These are phyloP conservation scores for Suhomyces coccinellae DNA, from an alignment of 1,139 yeast genomes.

Conservation along the genomic window DNA sequence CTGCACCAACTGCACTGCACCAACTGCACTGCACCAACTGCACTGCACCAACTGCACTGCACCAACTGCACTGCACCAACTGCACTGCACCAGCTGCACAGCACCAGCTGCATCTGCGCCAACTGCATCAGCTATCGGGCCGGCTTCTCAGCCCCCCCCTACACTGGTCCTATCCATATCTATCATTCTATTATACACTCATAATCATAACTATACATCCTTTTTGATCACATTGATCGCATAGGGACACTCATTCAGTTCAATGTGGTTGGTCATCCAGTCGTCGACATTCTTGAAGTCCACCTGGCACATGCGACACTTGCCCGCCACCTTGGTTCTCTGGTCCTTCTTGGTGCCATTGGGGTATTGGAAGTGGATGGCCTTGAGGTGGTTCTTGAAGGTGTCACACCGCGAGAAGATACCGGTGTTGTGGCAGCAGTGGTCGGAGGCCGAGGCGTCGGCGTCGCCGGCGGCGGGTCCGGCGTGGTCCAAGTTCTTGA, in stretches of 20 bases:
- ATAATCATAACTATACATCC: slow-evolving; percentile 9
- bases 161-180: slow-evolving; percentile 2
- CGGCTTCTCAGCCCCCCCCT: neutral
- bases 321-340: slow-evolving; percentile 65
- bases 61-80: no score
- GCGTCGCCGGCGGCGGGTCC: slow-evolving; percentile 1
- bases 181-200: slow-evolving; percentile 10
- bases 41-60: no score
- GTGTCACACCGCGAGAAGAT: slow-evolving; percentile 89
- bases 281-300: slow-evolving; percentile 68
- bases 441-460: slow-evolving; percentile 24
- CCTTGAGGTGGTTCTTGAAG: slow-evolving; percentile 84
- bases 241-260: slow-evolving; percentile 50
- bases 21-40: no score
- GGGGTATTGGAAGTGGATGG: slow-evolving; percentile 88
- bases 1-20: no score
- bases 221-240: slow-evolving; percentile 19
- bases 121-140: no score
- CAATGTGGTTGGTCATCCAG: slow-evolving; percentile 78
- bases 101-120: no score
- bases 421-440: slow-evolving; percentile 77
- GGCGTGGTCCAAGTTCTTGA: slow-evolving; percentile 24
- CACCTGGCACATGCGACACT: slow-evolving; percentile 73
- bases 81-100: no score
- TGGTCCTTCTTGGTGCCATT: slow-evolving; percentile 81